phyloP scores from a whole-genome alignment of 305 asterid genomes.

The Fraxinus xanthoxyloides region DNA sequence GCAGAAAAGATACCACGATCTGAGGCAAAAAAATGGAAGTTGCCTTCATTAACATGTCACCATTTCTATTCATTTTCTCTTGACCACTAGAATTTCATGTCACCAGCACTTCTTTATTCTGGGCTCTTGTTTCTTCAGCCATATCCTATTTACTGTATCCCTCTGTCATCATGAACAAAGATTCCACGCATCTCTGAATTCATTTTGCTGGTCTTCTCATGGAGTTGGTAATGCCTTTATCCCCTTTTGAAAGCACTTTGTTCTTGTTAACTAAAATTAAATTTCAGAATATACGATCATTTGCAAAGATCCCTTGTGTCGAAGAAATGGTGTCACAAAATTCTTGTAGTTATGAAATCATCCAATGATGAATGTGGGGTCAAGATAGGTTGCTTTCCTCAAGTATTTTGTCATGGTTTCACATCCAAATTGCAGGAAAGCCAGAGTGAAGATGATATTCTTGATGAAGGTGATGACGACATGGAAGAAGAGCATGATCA shows the following conservation, averaged over 20 bases:
- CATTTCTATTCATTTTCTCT: background rate
- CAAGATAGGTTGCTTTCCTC: constrained; percentile 3
- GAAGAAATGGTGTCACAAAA: background rate
- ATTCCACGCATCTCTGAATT: background rate
- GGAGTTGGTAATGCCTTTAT: background rate
- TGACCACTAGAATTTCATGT: background rate
- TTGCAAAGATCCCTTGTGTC: constrained; percentile 8
- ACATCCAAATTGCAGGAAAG: constrained; percentile 38
- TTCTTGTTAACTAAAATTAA: background rate
- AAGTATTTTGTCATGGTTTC: background rate
- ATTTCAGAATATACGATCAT: background rate
- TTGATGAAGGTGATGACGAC: constrained; percentile 46
- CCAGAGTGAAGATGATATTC: constrained; percentile 50
- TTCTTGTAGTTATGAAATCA: background rate
- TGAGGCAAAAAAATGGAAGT: background rate
- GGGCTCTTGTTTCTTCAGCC: background rate
- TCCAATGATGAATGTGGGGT: background rate
- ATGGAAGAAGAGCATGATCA: constrained; percentile 24
- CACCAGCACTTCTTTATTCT: background rate
- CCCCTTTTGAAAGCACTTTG: background rate
- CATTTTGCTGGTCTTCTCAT: background rate
- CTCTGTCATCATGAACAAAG: background rate
- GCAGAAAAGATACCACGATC: background rate
- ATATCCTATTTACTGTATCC: background rate
- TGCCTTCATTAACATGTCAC: background rate